These are phyloP conservation scores for Ustilago sp. DNA, from an alignment of 1,284 basidiomycete species.

Conservation along the genomic window DNA sequence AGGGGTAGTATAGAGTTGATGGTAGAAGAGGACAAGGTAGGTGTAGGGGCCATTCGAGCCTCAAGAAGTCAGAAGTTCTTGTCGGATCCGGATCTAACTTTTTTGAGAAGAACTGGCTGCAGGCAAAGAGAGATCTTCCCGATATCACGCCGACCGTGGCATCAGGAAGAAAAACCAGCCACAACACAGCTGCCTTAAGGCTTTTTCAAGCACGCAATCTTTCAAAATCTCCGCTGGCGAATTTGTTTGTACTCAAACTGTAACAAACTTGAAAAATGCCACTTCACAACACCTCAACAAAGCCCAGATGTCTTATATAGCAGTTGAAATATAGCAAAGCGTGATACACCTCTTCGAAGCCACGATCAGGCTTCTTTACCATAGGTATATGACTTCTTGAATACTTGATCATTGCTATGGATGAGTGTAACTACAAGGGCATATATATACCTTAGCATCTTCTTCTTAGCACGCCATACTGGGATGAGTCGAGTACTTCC, in stretches of 20 bases:
- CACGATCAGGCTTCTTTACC: too few relatives aligned
- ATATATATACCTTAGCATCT: too few relatives aligned
- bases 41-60: background rate
- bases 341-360: too few relatives aligned
- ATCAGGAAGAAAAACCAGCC: background rate
- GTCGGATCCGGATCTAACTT: slow-evolving; percentile 8
- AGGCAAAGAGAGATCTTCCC: slow-evolving; percentile 1
- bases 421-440: too few relatives aligned
- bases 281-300: background rate
- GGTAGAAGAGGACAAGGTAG: background rate
- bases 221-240: background rate
- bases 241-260: background rate
- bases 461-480: too few relatives aligned
- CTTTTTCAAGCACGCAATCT: slow-evolving; percentile 24
- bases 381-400: too few relatives aligned
- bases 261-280: background rate
- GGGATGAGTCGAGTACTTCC: too few relatives aligned
- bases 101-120: slow-evolving; percentile 6
- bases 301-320: too few relatives aligned
- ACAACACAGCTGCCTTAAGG: background rate
- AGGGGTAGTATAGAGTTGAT: slow-evolving; percentile 4
- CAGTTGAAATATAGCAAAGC: too few relatives aligned
- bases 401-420: too few relatives aligned
- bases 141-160: background rate
- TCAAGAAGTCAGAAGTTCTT: background rate